These are phyloP conservation scores for Colletotrichum somersetense DNA, from an alignment of 2,329 filamentous ascomycete species.

Conservation along the genomic window DNA sequence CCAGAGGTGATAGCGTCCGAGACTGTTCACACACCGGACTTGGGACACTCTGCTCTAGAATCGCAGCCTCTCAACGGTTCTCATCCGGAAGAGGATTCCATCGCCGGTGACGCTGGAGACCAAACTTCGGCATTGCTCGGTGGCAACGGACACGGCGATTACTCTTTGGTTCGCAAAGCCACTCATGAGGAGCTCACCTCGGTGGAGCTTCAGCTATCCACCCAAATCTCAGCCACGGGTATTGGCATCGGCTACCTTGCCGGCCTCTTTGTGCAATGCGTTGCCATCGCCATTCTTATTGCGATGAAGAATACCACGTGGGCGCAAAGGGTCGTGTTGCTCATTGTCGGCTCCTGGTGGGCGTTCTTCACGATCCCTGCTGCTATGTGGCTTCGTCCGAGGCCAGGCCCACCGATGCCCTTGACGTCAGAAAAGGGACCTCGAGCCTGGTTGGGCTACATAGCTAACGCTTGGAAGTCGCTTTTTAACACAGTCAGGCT, in stretches of 20 bases:
- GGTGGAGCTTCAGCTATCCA: slow-evolving; percentile 83
- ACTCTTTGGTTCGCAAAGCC: slow-evolving; percentile 53
- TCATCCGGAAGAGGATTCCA: slow-evolving; percentile 47
- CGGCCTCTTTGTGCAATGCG: slow-evolving; percentile 84
- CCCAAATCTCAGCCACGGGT: slow-evolving; percentile 89
- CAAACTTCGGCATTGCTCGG: slow-evolving; percentile 63
- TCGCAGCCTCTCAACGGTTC: slow-evolving; percentile 53
- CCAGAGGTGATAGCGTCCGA: slow-evolving; percentile 59
- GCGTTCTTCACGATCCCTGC: slow-evolving; percentile 89
- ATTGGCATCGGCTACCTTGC: slow-evolving; percentile 95
- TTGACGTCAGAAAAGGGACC: slow-evolving; percentile 53
- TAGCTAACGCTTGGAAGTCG: slow-evolving; percentile 87
- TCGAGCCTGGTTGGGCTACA: slow-evolving; percentile 75
- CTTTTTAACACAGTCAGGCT: slow-evolving; percentile 84
- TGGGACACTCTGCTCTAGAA: slow-evolving; percentile 50
- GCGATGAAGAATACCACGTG: slow-evolving; percentile 82
- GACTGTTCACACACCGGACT: slow-evolving; percentile 49
- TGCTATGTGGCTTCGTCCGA: slow-evolving; percentile 86
- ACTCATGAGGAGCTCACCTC: slow-evolving; percentile 67
- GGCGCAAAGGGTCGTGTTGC: slow-evolving; percentile 87
- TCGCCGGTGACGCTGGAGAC: slow-evolving; percentile 50
- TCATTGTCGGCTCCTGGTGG: slow-evolving; percentile 94
- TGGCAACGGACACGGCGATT: slow-evolving; percentile 47
- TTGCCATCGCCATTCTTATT: slow-evolving; percentile 83
- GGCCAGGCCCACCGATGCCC: slow-evolving; percentile 86